Conservation (phyloP, 768 basidiomycete genomes). For the Hygrophorus pudorinus region DNA sequence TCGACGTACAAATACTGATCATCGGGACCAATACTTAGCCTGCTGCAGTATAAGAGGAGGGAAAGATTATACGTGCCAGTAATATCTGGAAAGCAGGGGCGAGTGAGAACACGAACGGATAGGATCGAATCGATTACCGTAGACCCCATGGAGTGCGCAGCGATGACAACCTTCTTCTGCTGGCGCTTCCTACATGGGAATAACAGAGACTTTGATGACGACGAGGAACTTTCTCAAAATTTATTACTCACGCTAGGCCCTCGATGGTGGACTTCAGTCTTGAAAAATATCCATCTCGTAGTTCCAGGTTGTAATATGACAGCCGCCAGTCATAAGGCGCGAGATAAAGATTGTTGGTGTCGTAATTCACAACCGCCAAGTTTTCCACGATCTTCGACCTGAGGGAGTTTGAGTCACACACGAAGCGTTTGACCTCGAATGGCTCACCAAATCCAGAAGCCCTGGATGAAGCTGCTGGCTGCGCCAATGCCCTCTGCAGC, state of each 20-base stretch:
- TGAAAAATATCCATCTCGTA: slow-evolving; percentile 84
- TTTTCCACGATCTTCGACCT: slow-evolving; percentile 94
- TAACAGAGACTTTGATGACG: neutral
- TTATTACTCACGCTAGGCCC: slow-evolving; percentile 46
- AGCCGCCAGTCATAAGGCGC: slow-evolving; percentile 90
- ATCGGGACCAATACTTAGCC: slow-evolving; percentile 7
- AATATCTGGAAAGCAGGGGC: slow-evolving; percentile 25
- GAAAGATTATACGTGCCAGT: slow-evolving; percentile 34
- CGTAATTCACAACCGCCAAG: slow-evolving; percentile 85
- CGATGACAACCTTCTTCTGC: slow-evolving; percentile 71
- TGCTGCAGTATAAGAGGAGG: neutral
- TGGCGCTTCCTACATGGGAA: slow-evolving; percentile 47
- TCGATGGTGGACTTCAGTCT: slow-evolving; percentile 77
- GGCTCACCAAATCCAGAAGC: slow-evolving; percentile 87
- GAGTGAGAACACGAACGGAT: neutral
- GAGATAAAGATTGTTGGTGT: slow-evolving; percentile 78
- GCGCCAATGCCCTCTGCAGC: slow-evolving; percentile 91
- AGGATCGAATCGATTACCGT: slow-evolving; percentile 36
- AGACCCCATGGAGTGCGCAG: slow-evolving; percentile 81
- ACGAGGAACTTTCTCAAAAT: neutral
- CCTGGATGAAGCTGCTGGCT: slow-evolving; percentile 76
- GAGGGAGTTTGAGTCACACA: slow-evolving; percentile 1
- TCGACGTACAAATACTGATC: slow-evolving; percentile 74
- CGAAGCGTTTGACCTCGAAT: neutral
- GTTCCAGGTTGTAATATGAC: slow-evolving; percentile 85